These are phyloP conservation scores for Penicillium steckii DNA, from an alignment of 495 filamentous ascomycete species.

Conservation along the genomic window DNA sequence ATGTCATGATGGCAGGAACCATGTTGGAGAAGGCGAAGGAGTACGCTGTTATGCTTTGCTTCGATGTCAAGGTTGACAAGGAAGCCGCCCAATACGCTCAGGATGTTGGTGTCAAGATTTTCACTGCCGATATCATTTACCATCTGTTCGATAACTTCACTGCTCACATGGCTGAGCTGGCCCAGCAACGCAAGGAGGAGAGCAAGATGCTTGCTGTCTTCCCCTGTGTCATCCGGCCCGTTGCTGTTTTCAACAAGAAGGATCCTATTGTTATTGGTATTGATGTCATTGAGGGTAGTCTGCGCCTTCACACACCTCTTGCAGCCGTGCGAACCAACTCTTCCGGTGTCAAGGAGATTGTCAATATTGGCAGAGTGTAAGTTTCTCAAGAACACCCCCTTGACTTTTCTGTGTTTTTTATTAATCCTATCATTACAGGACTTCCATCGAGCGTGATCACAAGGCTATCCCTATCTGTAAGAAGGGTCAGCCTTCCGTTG, in stretches of 20 bases:
- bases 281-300: constrained; percentile 86
- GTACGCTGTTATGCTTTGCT: constrained; percentile 98
- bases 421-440: constrained; percentile 47
- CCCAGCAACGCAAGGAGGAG: constrained; percentile 92
- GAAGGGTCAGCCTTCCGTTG: constrained; percentile 93
- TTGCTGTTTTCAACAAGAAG: constrained; percentile 98
- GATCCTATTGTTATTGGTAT: constrained; percentile 94
- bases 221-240: constrained; percentile 84
- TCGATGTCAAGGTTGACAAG: constrained; percentile 99
- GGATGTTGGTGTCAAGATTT: constrained; percentile 95
- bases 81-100: constrained; percentile 90
- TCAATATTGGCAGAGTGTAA: constrained; percentile 92
- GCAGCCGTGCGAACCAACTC: constrained; percentile 79
- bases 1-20: constrained; percentile 92
- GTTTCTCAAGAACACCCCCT: constrained; percentile 33
- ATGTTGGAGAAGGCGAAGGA: constrained; percentile 98
- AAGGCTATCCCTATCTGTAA: constrained; percentile 90
- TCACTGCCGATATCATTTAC: constrained; percentile 98
- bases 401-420: background rate
- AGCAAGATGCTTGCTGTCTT: constrained; percentile 94
- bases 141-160: constrained; percentile 97
- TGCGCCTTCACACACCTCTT: constrained; percentile 84
- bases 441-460: constrained; percentile 95
- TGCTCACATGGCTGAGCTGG: constrained; percentile 81
- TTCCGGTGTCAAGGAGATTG: constrained; percentile 73